Base-by-base conservation (phyloP, 2,329 filamentous ascomycete genomes). In the Trichocomaceae sp. region DNA sequence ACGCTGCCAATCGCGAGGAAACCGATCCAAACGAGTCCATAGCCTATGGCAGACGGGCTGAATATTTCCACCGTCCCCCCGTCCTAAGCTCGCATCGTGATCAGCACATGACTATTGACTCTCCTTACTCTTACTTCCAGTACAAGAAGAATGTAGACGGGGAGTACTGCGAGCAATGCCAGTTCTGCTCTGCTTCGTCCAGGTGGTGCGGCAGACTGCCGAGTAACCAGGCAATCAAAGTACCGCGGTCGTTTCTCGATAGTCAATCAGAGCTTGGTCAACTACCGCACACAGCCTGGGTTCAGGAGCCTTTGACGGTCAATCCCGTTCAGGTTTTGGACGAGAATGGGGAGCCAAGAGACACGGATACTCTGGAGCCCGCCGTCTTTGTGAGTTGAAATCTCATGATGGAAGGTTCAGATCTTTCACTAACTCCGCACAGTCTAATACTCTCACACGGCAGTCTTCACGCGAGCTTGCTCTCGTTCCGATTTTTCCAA, bases 21-120 rank as follows among this genome's bases (percentile, higher is more conserved):
- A 10, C 39, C 19, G 49, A 26, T 8, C 44, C 37, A 5, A 47
- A 57, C 5, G 59, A 60, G 35, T 45, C 54, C 19, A 57, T 58
- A 8, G 59, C 50, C 15, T 49, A 59, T 8, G 63, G 67, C 56
- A 65, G 68, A 20, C 66, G 64, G 55, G 66, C 61, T 1, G 61
- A 66, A 46, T 69, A 71, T 52, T 63, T 66, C 47, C 60, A 64
- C 54, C 62, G 67, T 19, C 66, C 66, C 31, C 64, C 66, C 1
- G 62, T 69, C 12, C 67, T 63, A 61, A 60, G 52, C 35, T 57
- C 61, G 22, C 52, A 59, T 23, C 56, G 59, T n/a, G 52, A 52
- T 13, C 31, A 53, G 7, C 29, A 52, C 10, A 37, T 42, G 12
- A 46, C 46, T 9, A 23, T 46, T 9, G 46, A 49, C 20, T 37